phyloP scores from a whole-genome alignment of 176 grass and related monocot genomes.

The Rhynchospora pubera region DNA sequence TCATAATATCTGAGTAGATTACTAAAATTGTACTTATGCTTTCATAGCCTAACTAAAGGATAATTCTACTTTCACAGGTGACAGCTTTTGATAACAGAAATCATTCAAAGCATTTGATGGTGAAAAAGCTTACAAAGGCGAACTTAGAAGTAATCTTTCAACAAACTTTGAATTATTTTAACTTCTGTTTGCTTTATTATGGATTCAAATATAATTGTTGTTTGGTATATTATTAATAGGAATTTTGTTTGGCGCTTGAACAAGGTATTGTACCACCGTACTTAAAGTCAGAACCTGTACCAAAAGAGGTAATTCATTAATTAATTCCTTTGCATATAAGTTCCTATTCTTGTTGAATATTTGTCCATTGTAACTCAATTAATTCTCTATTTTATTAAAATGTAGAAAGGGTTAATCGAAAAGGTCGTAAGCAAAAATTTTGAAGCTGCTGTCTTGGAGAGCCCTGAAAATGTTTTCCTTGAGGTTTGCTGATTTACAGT shows the following conservation, averaged over 20 bases:
- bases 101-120: conserved; percentile 37
- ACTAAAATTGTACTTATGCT: neutral
- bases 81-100: conserved; percentile 42
- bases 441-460: conserved; percentile 34
- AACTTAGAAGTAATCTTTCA: conserved; percentile 30
- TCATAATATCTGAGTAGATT: neutral
- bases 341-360: conserved; percentile 1
- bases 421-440: conserved; percentile 46
- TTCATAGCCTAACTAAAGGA: neutral
- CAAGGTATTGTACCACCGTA: conserved; percentile 24
- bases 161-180: neutral
- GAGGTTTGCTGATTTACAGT: conserved; percentile 25
- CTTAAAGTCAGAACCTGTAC: conserved; percentile 40
- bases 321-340: neutral
- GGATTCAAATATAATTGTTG: neutral
- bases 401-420: conserved; percentile 31
- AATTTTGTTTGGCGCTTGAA: conserved; percentile 34
- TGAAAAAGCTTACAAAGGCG: conserved; percentile 27
- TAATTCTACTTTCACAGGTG: conserved; percentile 26
- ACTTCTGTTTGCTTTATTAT: neutral
- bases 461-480: conserved; percentile 36
- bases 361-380: neutral
- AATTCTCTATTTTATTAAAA: neutral
- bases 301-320: conserved; percentile 29
- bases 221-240: conserved; percentile 9